Evolutionary conservation across 345 rosid genomes (phyloP).

Genomic region (Orychophragmus violaceus): DNA sequence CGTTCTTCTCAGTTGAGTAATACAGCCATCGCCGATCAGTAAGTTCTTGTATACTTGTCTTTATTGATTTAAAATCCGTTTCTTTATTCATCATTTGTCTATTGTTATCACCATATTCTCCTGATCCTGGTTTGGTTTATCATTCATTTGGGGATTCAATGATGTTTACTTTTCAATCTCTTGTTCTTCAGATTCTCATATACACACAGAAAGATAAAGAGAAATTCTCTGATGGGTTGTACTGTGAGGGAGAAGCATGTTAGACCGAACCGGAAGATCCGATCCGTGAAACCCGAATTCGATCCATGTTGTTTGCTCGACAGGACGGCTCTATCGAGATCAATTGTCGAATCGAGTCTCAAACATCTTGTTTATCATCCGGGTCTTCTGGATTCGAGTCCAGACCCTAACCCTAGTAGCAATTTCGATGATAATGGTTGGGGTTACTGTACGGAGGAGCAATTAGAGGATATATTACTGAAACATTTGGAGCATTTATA

Average conservation of each 20-base stretch:
- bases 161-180: slow-evolving; percentile 12
- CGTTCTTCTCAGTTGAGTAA: not conserved
- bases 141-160: slow-evolving; percentile 13
- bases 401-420: slow-evolving; percentile 26
- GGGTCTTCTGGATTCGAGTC: slow-evolving; percentile 41
- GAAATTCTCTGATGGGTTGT: slow-evolving; percentile 46
- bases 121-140: slow-evolving; percentile 1
- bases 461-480: slow-evolving; percentile 67
- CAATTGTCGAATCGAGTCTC: slow-evolving; percentile 54
- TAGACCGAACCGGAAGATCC: slow-evolving; percentile 48
- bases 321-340: slow-evolving; percentile 41
- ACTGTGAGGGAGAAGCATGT: slow-evolving; percentile 58
- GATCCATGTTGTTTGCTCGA: slow-evolving; percentile 54
- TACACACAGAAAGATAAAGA: not conserved
- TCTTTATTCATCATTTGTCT: not conserved
- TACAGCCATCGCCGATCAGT: slow-evolving; percentile 13
- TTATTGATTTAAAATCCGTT: not conserved
- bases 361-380: slow-evolving; percentile 44
- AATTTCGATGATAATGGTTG: slow-evolving; percentile 55
- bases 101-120: not conserved
- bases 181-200: not conserved
- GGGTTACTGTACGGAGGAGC: slow-evolving; percentile 89
- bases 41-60: not conserved
- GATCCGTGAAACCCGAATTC: slow-evolving; percentile 53
- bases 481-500: slow-evolving; percentile 55